Evolutionary conservation across 108 stramenopile species (phyloP).

Genomic region (Cyclotella cryptica): DNA sequence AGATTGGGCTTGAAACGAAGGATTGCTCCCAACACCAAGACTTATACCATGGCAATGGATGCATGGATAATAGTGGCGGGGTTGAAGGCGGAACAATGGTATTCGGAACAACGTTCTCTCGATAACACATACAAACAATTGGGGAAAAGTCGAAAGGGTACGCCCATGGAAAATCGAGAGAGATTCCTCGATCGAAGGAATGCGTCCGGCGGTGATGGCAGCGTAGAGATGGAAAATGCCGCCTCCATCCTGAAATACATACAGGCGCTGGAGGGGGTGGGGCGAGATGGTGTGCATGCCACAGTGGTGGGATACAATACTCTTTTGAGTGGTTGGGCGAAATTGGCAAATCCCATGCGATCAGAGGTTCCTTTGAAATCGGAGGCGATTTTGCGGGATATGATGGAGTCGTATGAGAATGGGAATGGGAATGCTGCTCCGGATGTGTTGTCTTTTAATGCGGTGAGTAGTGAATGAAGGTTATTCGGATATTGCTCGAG

Average conservation of each 20-base stretch:
- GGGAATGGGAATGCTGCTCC: constrained; percentile 39
- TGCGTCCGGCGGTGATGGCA: constrained; percentile 53
- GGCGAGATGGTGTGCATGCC: constrained; percentile 54
- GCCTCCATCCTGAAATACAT: constrained; percentile 64
- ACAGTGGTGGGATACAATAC: constrained; percentile 75
- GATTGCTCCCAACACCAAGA: constrained; percentile 65
- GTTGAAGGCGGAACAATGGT: constrained; percentile 51
- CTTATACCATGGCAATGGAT: constrained; percentile 82
- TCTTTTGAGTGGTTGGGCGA: constrained; percentile 64
- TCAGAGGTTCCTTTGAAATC: constrained; percentile 59
- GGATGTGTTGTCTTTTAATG: constrained; percentile 66
- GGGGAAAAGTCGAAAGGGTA: not conserved
- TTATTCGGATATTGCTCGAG: not conserved
- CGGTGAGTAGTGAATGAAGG: no score
- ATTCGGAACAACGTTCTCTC: constrained; percentile 19
- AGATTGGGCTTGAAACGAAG: constrained; percentile 44
- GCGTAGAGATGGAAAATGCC: constrained; percentile 65
- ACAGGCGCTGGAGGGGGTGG: constrained; percentile 55
- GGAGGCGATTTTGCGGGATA: constrained; percentile 69
- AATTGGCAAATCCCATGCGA: constrained; percentile 43
- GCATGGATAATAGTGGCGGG: constrained; percentile 60
- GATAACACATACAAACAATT: constrained; percentile 33
- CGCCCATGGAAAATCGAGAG: not conserved
- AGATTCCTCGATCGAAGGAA: not conserved
- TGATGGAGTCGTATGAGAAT: constrained; percentile 52